Evolutionary conservation across 2,329 filamentous ascomycete species (phyloP).

Genomic region (Botrytis byssoidea): DNA sequence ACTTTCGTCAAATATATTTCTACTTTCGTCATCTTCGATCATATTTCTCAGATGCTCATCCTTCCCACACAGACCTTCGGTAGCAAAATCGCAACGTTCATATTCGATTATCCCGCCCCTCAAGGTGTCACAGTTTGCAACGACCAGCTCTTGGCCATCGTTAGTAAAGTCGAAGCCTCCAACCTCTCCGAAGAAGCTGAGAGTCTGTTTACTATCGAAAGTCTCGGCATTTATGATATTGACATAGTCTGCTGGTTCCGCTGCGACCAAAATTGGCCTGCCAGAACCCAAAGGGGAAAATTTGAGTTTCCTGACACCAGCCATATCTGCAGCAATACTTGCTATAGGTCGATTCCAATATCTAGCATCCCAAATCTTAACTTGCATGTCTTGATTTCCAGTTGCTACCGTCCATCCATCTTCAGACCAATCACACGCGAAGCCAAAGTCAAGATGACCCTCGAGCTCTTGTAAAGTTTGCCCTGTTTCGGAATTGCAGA

Average conservation of each 20-base stretch:
- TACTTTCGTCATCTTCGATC: constrained; percentile 8
- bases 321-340: constrained; percentile 63
- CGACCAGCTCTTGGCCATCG: constrained; percentile 64
- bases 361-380: constrained; percentile 75
- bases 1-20: neutral
- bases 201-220: constrained; percentile 63
- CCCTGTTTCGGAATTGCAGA: constrained; percentile 68
- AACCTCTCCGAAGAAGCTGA: constrained; percentile 75
- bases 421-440: constrained; percentile 77
- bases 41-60: constrained; percentile 10
- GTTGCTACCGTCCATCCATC: constrained; percentile 76
- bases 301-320: constrained; percentile 64
- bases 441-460: constrained; percentile 69
- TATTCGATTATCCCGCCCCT: constrained; percentile 57
- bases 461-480: constrained; percentile 55
- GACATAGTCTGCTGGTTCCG: constrained; percentile 73
- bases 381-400: constrained; percentile 69
- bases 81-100: constrained; percentile 37
- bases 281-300: constrained; percentile 73
- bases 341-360: constrained; percentile 59
- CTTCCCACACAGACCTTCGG: constrained; percentile 20
- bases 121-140: constrained; percentile 63
- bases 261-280: constrained; percentile 64
- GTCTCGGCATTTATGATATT: constrained; percentile 67
- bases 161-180: constrained; percentile 66